A percentile compares a stretch with the other conserved stretches of the same genome.
phyloP scores from a whole-genome alignment of 1,284 basidiomycete species.

The Cryptococcus floricola region DNA sequence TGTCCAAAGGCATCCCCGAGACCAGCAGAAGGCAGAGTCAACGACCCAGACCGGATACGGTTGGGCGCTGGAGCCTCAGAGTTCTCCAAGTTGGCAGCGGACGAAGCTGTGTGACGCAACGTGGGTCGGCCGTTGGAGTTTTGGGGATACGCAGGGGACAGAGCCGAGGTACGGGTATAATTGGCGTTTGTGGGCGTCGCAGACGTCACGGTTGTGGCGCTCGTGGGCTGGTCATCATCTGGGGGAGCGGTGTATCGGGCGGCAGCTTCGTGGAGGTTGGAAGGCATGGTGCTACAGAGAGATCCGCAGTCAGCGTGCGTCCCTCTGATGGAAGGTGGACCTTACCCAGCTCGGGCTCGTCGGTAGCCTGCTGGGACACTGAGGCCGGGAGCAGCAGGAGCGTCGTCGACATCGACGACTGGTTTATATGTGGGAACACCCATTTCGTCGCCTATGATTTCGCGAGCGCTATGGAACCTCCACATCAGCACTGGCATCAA shows the following conservation, averaged over 20 bases:
- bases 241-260: conserved; percentile 14
- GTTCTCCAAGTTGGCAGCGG: conserved; percentile 54
- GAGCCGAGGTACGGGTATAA: conserved; percentile 33
- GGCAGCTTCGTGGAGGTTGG: conserved; percentile 37
- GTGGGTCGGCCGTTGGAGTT: conserved; percentile 54
- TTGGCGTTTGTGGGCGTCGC: conserved; percentile 12
- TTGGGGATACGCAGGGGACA: conserved; percentile 34
- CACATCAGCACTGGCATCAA: conserved; percentile 11
- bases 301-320: neutral
- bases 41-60: conserved; percentile 81
- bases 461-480: conserved; percentile 61
- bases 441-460: conserved; percentile 70
- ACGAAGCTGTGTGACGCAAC: conserved; percentile 70
- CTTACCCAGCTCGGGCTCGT: conserved; percentile 48
- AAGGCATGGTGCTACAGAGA: conserved; percentile 42
- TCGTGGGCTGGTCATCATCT: conserved; percentile 14
- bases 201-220: conserved; percentile 9
- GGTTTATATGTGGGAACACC: conserved; percentile 57
- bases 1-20: conserved; percentile 81
- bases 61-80: conserved; percentile 56
- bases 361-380: conserved; percentile 39
- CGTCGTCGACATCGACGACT: conserved; percentile 61
- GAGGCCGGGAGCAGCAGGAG: conserved; percentile 51
- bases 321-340: conserved; percentile 4
- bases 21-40: conserved; percentile 66